These are phyloP conservation scores for Boechera divaricarpa DNA, from an alignment of 345 rosid genomes.

Conservation along the genomic window DNA sequence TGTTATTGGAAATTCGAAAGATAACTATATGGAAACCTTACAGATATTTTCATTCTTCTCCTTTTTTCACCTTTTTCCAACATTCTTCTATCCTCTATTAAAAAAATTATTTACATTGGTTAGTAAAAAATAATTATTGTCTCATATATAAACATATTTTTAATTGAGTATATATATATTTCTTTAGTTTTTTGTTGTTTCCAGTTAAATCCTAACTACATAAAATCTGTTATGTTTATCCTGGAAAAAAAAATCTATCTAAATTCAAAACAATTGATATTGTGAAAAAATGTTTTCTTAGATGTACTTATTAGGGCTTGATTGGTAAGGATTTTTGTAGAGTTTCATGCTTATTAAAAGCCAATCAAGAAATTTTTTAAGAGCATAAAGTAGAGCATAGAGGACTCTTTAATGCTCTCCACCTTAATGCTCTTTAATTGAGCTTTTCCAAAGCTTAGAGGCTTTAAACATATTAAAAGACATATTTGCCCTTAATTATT, in stretches of 20 bases:
- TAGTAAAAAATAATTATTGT: background rate
- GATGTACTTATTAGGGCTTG: background rate
- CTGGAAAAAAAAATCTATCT: background rate
- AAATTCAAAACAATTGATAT: background rate
- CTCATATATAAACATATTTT: background rate
- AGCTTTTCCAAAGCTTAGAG: no score
- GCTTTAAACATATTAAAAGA: no score
- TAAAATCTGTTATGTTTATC: background rate
- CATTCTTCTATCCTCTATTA: background rate
- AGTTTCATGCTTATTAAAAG: no score
- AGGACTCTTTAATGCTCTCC: no score
- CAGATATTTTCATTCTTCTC: background rate
- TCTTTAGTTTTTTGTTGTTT: background rate
- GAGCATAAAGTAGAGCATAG: no score
- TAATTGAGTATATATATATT: background rate
- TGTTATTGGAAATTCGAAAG: slow-evolving; percentile 16
- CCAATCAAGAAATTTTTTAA: no score
- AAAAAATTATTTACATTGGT: background rate
- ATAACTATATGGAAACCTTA: background rate
- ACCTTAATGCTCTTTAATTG: no score
- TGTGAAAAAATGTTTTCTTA: background rate
- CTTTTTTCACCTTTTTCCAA: background rate
- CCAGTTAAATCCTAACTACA: background rate
- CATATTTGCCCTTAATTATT: no score
- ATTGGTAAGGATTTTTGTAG: no score